Percentiles rank a stretch among this genome's conserved stretches.
phyloP scores from a whole-genome alignment of 2,329 filamentous ascomycete species.

The Fusarium sp. region DNA sequence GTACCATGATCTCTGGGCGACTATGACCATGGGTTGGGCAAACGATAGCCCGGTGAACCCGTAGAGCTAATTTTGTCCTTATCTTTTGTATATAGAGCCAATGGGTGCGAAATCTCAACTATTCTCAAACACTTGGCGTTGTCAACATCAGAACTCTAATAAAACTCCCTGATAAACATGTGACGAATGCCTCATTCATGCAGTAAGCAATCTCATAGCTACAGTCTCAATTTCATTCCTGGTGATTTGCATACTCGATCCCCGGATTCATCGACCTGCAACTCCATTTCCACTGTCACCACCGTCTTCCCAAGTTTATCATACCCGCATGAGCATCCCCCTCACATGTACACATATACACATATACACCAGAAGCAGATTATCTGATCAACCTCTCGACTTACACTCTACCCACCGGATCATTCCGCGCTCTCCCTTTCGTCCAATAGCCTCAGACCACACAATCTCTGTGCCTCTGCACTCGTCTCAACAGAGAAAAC shows the following conservation, averaged over 20 bases:
- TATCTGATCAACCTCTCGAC: conserved; percentile 21
- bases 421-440: neutral
- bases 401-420: conserved; percentile 12
- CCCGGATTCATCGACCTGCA: neutral
- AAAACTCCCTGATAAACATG: conserved; percentile 9
- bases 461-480: conserved; percentile 23
- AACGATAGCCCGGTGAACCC: conserved; percentile 27
- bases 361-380: neutral
- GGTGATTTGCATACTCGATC: neutral
- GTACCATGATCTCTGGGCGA: conserved; percentile 62
- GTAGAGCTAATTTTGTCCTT: neutral
- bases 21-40: conserved; percentile 62
- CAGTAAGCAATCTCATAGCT: neutral
- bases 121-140: neutral
- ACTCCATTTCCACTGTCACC: neutral
- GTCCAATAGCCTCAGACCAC: conserved; percentile 20
- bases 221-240: neutral
- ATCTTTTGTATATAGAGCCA: neutral
- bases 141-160: neutral
- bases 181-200: conserved; percentile 2
- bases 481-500: conserved; percentile 31
- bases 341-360: neutral
- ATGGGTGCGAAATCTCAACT: neutral
- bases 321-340: conserved; percentile 9
- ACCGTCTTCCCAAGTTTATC: conserved; percentile 5